A percentile compares a stretch with the other conserved stretches of the same genome.
These are phyloP conservation scores for Saccharum hybrid DNA, from an alignment of 202 grass and related monocot genomes.

Conservation along the genomic window DNA sequence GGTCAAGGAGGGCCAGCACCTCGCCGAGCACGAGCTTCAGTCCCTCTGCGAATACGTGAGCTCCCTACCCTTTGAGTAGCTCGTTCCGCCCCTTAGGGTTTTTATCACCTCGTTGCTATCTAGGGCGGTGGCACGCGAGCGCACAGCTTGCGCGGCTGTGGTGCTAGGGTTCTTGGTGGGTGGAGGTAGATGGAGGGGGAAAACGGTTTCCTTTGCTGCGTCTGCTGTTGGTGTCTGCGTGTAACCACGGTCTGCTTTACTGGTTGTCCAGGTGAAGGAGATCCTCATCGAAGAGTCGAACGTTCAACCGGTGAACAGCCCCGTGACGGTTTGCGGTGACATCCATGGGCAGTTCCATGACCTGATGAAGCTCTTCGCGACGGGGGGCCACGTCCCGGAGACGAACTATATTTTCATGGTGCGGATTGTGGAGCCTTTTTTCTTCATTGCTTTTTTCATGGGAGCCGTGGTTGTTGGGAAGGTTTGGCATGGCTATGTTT, in stretches of 20 bases:
- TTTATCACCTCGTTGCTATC: slow-evolving; percentile 11
- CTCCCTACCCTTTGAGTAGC: background rate
- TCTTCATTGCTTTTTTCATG: background rate
- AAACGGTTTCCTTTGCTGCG: slow-evolving; percentile 15
- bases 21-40: slow-evolving; percentile 98
- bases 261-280: slow-evolving; percentile 77
- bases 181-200: background rate
- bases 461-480: background rate
- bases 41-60: slow-evolving; percentile 98
- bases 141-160: background rate
- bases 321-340: slow-evolving; percentile 84
- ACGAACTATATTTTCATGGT: slow-evolving; percentile 99
- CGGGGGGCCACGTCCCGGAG: slow-evolving; percentile 86
- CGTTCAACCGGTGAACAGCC: slow-evolving; percentile 97
- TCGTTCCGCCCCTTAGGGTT: slow-evolving; percentile 45
- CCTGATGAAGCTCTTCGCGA: slow-evolving; percentile 95
- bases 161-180: slow-evolving; percentile 52
- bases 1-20: slow-evolving; percentile 99
- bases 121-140: background rate
- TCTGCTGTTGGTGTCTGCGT: background rate
- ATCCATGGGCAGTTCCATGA: slow-evolving; percentile 99
- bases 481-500: background rate
- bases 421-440: slow-evolving; percentile 18
- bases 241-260: slow-evolving; percentile 15
- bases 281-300: slow-evolving; percentile 98